phyloP scores from a whole-genome alignment of 257 asterid genomes.

The Buddleja alternifolia region DNA sequence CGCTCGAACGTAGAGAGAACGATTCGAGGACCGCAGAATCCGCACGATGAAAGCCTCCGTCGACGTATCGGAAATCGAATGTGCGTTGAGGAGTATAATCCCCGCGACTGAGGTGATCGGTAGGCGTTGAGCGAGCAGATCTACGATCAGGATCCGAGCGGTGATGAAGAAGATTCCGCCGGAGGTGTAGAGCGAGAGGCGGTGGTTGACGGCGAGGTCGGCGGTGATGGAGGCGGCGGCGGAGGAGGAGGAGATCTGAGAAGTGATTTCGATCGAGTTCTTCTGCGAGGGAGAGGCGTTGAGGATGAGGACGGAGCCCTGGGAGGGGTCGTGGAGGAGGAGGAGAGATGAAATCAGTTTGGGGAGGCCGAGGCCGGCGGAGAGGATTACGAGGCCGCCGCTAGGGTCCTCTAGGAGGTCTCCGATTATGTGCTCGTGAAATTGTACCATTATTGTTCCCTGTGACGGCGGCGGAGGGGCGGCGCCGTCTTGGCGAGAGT shows the following conservation, averaged over 20 bases:
- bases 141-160: conserved; percentile 87
- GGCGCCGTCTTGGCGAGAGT: not conserved
- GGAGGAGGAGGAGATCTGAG: conserved; percentile 59
- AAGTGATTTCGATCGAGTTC: conserved; percentile 41
- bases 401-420: conserved; percentile 78
- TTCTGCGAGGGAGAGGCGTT: conserved; percentile 75
- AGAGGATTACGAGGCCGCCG: conserved; percentile 86
- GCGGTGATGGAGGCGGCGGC: conserved; percentile 81
- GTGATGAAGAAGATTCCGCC: conserved; percentile 81
- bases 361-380: conserved; percentile 85
- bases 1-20: conserved; percentile 73
- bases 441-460: conserved; percentile 55
- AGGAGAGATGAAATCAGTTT: conserved; percentile 74
- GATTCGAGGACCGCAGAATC: conserved; percentile 65
- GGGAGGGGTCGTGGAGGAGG: conserved; percentile 79
- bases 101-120: conserved; percentile 76
- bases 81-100: conserved; percentile 72
- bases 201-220: conserved; percentile 69
- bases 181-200: conserved; percentile 73
- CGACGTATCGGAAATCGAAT: conserved; percentile 81
- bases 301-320: conserved; percentile 80
- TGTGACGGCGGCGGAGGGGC: not conserved
- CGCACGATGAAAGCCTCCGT: conserved; percentile 95
- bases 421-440: conserved; percentile 80
- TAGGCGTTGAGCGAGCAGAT: conserved; percentile 76